phyloP scores from a whole-genome alignment of 2,329 filamentous ascomycete genomes.

The Pseudopyricularia cyperi region DNA sequence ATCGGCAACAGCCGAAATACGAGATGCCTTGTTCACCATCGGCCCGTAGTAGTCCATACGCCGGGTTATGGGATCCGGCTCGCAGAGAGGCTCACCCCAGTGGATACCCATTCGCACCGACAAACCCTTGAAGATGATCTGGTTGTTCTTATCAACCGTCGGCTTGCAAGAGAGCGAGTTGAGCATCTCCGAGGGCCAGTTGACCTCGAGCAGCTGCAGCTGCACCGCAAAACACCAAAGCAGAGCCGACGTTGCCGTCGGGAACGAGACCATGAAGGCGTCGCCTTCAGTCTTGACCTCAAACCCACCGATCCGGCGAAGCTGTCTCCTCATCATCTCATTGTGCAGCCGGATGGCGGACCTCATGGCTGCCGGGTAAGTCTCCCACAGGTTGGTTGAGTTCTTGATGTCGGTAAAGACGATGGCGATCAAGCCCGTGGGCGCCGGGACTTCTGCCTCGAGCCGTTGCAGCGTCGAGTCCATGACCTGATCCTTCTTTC shows the following conservation, averaged over 20 bases:
- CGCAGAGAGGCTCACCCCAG: conserved; percentile 87
- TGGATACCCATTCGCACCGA: conserved; percentile 97
- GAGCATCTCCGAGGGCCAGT: conserved; percentile 88
- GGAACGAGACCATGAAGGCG: conserved; percentile 98
- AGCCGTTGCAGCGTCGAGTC: conserved; percentile 81
- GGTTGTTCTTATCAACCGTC: conserved; percentile 69
- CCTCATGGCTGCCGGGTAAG: conserved; percentile 87
- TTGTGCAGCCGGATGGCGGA: conserved; percentile 97
- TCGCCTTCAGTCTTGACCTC: conserved; percentile 99
- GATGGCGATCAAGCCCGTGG: conserved; percentile 79
- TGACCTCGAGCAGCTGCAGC: conserved; percentile 70
- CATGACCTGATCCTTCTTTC: conserved; percentile 51
- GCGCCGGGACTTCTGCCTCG: conserved; percentile 81
- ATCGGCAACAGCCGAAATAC: conserved; percentile 88
- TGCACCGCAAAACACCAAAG: conserved; percentile 97
- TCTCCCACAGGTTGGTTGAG: conserved; percentile 92
- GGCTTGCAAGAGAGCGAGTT: conserved; percentile 77
- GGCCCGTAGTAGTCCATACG: conserved; percentile 99
- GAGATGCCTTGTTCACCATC: conserved; percentile 95
- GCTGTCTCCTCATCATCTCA: conserved; percentile 84
- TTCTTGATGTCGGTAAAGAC: conserved; percentile 99
- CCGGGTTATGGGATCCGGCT: conserved; percentile 88
- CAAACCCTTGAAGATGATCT: conserved; percentile 82
- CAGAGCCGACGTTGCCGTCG: conserved; percentile 84
- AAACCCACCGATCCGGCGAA: conserved; percentile 89